Percentiles rank a stretch among this genome's conserved stretches.
phyloP scores from a whole-genome alignment of 1,139 yeast genomes.

The Candida anutae region DNA sequence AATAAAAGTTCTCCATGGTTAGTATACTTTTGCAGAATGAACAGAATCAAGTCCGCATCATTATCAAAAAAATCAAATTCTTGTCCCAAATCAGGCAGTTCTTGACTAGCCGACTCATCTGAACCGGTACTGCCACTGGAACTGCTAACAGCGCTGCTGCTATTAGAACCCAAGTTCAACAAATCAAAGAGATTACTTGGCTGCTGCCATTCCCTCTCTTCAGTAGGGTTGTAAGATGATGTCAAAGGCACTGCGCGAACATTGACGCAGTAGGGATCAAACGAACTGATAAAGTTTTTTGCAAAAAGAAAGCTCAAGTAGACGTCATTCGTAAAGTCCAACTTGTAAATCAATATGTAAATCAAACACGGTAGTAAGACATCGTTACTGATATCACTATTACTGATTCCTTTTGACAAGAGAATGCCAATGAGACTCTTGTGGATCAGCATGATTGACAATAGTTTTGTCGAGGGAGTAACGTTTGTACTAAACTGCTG shows the following conservation, averaged over 20 bases:
- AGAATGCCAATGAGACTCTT: constrained; percentile 21
- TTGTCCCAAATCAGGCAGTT: constrained; percentile 2
- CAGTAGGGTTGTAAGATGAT: constrained; percentile 15
- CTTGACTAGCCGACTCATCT: constrained; percentile 2
- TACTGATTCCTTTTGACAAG: constrained; percentile 9
- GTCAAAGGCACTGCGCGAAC: constrained; percentile 8
- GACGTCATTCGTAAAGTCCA: constrained; percentile 17
- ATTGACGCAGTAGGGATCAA: constrained; percentile 27
- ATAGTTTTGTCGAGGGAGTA: constrained; percentile 30
- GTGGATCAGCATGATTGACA: constrained; percentile 23
- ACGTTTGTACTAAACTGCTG: constrained; percentile 10
- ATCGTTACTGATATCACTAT: constrained; percentile 28
- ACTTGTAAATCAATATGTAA: constrained; percentile 23
- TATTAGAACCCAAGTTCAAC: constrained; percentile 14
- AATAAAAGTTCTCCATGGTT: constrained; percentile 34
- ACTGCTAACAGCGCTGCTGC: neutral
- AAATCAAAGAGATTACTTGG: constrained; percentile 22
- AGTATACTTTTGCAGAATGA: constrained; percentile 20
- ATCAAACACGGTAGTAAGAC: constrained; percentile 33
- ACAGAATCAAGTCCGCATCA: constrained; percentile 24
- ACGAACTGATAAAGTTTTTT: constrained; percentile 26
- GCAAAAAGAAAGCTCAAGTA: constrained; percentile 32
- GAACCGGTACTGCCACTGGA: constrained; percentile 9
- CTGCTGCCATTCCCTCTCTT: constrained; percentile 10
- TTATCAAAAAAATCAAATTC: constrained; percentile 18